phyloP scores from a whole-genome alignment of 495 filamentous ascomycete genomes.

The Evansstolkia leycettana region DNA sequence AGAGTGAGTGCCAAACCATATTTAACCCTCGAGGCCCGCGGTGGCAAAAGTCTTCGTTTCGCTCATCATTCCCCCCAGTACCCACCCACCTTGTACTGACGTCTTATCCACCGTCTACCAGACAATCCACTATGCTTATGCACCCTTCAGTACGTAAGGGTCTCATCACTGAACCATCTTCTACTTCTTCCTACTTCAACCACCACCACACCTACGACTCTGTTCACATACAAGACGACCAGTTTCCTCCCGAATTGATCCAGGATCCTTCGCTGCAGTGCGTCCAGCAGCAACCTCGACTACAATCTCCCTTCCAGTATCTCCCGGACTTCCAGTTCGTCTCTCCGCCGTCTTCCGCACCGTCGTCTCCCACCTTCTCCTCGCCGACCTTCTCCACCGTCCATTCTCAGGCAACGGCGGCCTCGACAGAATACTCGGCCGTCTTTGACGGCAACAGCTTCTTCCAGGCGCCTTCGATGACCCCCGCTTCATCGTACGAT shows the following conservation, averaged over 20 bases:
- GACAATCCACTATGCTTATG: slow-evolving; percentile 35
- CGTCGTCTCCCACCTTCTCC: slow-evolving; percentile 29
- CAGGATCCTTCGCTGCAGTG: slow-evolving; percentile 19
- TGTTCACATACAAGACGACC: slow-evolving; percentile 36
- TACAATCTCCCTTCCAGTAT: slow-evolving; percentile 27
- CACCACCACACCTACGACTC: slow-evolving; percentile 21
- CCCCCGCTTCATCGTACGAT: slow-evolving; percentile 32
- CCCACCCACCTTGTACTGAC: slow-evolving; percentile 12
- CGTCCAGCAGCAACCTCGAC: slow-evolving; percentile 11
- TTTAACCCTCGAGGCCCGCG: slow-evolving; percentile 18
- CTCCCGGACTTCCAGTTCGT: slow-evolving; percentile 21
- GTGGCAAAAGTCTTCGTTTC: slow-evolving; percentile 18
- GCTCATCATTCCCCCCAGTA: background rate
- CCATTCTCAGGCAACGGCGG: slow-evolving; percentile 18
- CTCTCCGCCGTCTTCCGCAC: slow-evolving; percentile 29
- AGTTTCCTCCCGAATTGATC: slow-evolving; percentile 23
- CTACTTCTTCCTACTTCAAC: slow-evolving; percentile 12
- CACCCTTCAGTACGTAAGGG: slow-evolving; percentile 32
- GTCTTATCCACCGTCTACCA: slow-evolving; percentile 25
- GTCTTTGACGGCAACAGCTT: slow-evolving; percentile 21
- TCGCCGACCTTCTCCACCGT: slow-evolving; percentile 29
- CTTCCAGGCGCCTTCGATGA: slow-evolving; percentile 36
- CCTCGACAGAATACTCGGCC: slow-evolving; percentile 13
- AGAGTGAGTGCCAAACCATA: slow-evolving; percentile 14
- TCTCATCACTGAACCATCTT: slow-evolving; percentile 31